Conservation (phyloP, 2,329 filamentous ascomycete genomes). For the Allantophomopsis cytisporea region DNA sequence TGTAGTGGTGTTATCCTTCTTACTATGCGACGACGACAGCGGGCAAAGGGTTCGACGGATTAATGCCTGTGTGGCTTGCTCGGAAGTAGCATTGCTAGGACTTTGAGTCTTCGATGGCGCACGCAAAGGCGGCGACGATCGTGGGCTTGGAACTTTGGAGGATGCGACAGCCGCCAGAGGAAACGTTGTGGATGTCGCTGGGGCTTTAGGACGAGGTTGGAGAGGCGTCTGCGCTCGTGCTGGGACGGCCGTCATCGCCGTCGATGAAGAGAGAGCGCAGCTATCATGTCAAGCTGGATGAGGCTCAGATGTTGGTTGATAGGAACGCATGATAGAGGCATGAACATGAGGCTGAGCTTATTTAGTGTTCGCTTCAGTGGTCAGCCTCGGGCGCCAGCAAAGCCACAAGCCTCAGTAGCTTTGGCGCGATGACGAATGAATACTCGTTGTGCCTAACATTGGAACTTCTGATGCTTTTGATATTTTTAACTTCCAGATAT, state of each 20-base stretch:
- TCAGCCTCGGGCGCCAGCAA: too few relatives aligned
- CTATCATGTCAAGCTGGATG: not conserved
- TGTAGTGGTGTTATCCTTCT: constrained; percentile 36
- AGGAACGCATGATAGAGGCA: too few relatives aligned
- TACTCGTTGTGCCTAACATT: too few relatives aligned
- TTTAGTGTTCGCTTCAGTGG: too few relatives aligned
- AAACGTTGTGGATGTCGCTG: constrained; percentile 17
- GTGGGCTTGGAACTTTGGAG: constrained; percentile 10
- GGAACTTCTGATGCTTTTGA: too few relatives aligned
- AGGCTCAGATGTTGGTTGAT: too few relatives aligned
- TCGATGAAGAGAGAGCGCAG: not conserved
- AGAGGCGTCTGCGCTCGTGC: constrained; percentile 10
- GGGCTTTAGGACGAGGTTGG: constrained; percentile 19
- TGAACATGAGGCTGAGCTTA: too few relatives aligned
- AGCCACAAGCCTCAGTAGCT: too few relatives aligned
- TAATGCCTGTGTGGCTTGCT: constrained; percentile 66
- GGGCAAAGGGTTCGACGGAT: constrained; percentile 76
- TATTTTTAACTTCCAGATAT: too few relatives aligned
- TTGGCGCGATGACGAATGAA: too few relatives aligned
- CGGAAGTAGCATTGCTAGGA: constrained; percentile 44
- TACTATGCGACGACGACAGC: constrained; percentile 31
- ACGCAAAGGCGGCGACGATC: constrained; percentile 17
- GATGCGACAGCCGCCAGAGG: constrained; percentile 7
- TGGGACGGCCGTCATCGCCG: constrained; percentile 11
- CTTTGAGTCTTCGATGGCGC: constrained; percentile 16